Conservation (phyloP, 2,329 filamentous ascomycete genomes). For the Hypomyces rosellus region DNA sequence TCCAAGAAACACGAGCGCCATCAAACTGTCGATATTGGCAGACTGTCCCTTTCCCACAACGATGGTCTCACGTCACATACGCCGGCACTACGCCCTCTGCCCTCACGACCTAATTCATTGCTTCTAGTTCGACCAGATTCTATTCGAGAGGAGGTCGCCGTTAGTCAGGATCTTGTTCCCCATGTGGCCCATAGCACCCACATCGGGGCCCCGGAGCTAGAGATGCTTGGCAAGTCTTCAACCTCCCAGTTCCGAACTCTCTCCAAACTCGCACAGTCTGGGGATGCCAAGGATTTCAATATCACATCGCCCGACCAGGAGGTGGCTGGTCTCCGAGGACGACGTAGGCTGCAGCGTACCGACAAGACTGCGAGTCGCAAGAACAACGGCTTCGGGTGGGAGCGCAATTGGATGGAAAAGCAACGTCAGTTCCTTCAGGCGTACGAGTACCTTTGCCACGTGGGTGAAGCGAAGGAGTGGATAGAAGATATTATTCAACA, state of each 20-base stretch:
- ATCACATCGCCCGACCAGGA: constrained; percentile 75
- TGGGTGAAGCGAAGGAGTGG: constrained; percentile 98
- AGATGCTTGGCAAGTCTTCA: constrained; percentile 78
- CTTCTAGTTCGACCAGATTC: constrained; percentile 53
- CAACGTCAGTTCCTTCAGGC: constrained; percentile 93
- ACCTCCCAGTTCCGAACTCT: constrained; percentile 84
- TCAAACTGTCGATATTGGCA: constrained; percentile 58
- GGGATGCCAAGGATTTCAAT: constrained; percentile 70
- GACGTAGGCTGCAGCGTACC: constrained; percentile 72
- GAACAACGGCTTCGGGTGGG: constrained; percentile 60
- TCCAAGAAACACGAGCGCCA: constrained; percentile 46
- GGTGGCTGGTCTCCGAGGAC: constrained; percentile 79
- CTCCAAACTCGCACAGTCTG: constrained; percentile 73
- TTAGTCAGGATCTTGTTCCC: constrained; percentile 24
- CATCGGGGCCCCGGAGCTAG: constrained; percentile 65
- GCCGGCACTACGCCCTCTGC: constrained; percentile 35
- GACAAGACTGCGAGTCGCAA: constrained; percentile 46
- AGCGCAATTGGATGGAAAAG: constrained; percentile 97
- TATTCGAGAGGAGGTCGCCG: constrained; percentile 26
- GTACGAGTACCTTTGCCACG: constrained; percentile 98
- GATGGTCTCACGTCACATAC: constrained; percentile 35
- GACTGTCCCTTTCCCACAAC: constrained; percentile 43
- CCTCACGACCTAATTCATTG: constrained; percentile 55
- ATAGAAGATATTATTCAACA: constrained; percentile 86
- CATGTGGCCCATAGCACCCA: constrained; percentile 31